Conservation (phyloP, 306 rosid genomes). For the Mucuna pruriens region DNA sequence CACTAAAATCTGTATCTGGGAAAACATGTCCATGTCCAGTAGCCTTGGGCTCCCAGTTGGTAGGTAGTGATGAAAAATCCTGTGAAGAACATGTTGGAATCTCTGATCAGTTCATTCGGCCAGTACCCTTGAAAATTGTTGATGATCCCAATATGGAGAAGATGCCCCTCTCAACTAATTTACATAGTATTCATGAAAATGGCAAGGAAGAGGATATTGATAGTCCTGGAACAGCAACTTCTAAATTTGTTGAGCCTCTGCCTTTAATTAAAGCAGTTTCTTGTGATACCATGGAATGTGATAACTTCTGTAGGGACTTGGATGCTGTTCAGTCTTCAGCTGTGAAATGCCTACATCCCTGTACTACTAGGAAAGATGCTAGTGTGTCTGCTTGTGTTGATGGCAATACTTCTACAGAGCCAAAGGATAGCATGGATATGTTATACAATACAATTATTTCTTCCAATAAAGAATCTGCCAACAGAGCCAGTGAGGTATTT, state of each 20-base stretch:
- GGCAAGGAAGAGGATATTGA: slow-evolving; percentile 75
- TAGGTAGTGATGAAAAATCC: slow-evolving; percentile 43
- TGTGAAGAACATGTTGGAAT: slow-evolving; percentile 49
- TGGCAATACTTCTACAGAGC: slow-evolving; percentile 31
- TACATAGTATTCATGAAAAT: slow-evolving; percentile 43
- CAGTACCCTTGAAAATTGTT: slow-evolving; percentile 52
- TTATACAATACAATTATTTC: slow-evolving; percentile 55
- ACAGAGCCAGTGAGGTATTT: slow-evolving; percentile 53
- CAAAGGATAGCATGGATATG: slow-evolving; percentile 37
- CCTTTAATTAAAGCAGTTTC: slow-evolving; percentile 52
- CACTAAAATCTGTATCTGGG: slow-evolving; percentile 55
- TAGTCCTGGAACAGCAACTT: slow-evolving; percentile 92
- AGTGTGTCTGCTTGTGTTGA: slow-evolving; percentile 47
- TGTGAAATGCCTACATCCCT: slow-evolving; percentile 41
- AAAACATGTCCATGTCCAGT: slow-evolving; percentile 50
- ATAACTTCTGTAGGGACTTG: slow-evolving; percentile 42
- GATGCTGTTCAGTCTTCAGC: slow-evolving; percentile 41
- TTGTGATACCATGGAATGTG: slow-evolving; percentile 35
- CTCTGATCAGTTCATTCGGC: slow-evolving; percentile 51
- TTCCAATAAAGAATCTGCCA: slow-evolving; percentile 68
- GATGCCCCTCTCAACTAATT: slow-evolving; percentile 51
- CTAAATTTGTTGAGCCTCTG: slow-evolving; percentile 75
- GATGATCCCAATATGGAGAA: slow-evolving; percentile 50
- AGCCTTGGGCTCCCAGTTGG: slow-evolving; percentile 53
- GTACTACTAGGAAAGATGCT: slow-evolving; percentile 45